Base-by-base conservation (phyloP, 2,329 filamentous ascomycete genomes). In the Teratosphaeria pseudoeucalypti region DNA sequence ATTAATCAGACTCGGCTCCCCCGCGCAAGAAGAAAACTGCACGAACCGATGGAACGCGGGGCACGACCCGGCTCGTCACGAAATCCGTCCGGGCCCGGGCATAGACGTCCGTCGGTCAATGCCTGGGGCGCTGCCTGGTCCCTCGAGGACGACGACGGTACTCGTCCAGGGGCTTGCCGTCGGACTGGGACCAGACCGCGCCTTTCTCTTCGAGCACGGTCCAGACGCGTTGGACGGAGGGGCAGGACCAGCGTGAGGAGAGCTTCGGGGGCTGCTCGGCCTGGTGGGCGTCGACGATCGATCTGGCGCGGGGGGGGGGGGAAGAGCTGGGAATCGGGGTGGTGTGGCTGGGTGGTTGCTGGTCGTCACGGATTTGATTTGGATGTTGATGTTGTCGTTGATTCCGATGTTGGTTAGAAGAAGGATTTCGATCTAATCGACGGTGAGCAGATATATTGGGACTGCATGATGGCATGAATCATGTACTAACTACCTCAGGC, bases 21-120 rank as follows among this genome's bases (percentile, higher is more conserved):
- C 76, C 71, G 1, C 88, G 88, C 0, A 85, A 69, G 68, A 91
- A 92, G 74, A 82, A 92, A 70, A 77, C 65, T 80, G 78, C 61
- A 83, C 67, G 63, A 82, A 82, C 4, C 82, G 81, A 73, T 91
- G 88, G 65, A 86, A 91, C 0, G 77, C 79, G 0, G 88, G 86
- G 16, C n/a, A 90, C 80, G 59, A 92, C 84, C 58, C 85, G 77
- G 10, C 78, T 82, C 49, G 79, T 83, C 27, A 89, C 80, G 65
- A 88, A 90, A 64, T 91, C 87, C 52, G 85, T 86, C 88, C 88
- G 92, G 56, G 88, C 88, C 57, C 82, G 78, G 58, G 83, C 79
- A 67, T 89, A 92, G 0, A 82, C 76, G 58, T 85, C 82, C 0
- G 72, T 67, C 0, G 88, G 85, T 10, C 89, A 73, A 3, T 92